Evolutionary conservation across 2,329 filamentous ascomycete species (phyloP), one percentile per base, ranked within the genome.

Genomic region (Monilinia fructicola): DNA sequence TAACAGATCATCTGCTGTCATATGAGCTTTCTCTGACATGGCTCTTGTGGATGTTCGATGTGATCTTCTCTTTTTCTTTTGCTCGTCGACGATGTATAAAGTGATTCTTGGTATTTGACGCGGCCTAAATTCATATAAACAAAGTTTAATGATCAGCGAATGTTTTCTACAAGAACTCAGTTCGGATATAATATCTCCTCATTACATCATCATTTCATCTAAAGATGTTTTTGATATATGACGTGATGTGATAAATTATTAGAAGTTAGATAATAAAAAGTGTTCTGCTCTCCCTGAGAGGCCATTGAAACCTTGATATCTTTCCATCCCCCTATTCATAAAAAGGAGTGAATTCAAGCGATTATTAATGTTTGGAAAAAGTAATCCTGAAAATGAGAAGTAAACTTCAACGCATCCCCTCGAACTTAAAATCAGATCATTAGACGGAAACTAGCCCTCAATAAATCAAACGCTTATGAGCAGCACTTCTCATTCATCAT

Each of bases 41-140:
- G 42, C 35, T 59, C 55, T 65, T 2, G 35, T 31, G 23, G 50
- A 42, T 16, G 58, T 60, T 60, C 58, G 58, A 60, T 60, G 58
- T 18, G 58, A 50, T 52, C 63, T 65, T 53, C 54, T 65, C 56
- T 65, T 59, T 65, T 65, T 59, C 56, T 52, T 65, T 65, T 50
- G n/a, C 52, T 18, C 46, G 42, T 52, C 54, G 63, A 50, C 58
- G 58, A 50, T 60, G 44, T 7, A 50, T 60, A 7, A 7, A 60
- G 21, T 60, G 58, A 60, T 38, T 60, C 58, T 60, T 60, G 58
- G 31, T 60, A 60, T 60, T 50, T 38, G 38, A 60, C 28, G 44
- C 58, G 58, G 28, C 31, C 58, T 60, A 38, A 35, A 18, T 26
- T 38, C 2, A 18, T 50, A 21, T 46, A 50, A 50, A 60, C 11